Conservation (phyloP, 192 early-diverging fungal genomes). For the Coemansia furcata region DNA sequence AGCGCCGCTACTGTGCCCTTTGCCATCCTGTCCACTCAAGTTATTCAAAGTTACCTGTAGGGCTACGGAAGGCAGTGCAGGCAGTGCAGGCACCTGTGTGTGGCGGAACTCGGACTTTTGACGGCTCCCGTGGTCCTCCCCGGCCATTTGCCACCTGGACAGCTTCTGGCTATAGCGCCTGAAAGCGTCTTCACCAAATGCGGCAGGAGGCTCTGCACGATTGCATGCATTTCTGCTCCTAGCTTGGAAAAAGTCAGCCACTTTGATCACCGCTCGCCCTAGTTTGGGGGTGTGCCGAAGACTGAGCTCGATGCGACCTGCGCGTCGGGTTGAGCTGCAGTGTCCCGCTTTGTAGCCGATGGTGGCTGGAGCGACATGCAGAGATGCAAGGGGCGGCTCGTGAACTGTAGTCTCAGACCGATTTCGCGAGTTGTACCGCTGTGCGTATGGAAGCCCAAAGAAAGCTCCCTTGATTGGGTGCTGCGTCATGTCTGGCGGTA, state of each 20-base stretch:
- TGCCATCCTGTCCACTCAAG: neutral
- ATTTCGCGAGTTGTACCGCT: slow-evolving; percentile 7
- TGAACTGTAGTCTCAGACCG: neutral
- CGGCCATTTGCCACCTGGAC: neutral
- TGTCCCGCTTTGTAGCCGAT: neutral
- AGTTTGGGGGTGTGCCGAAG: slow-evolving; percentile 12
- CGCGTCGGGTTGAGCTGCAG: slow-evolving; percentile 22
- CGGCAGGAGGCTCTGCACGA: slow-evolving; percentile 2
- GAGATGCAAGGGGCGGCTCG: neutral
- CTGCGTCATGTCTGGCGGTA: slow-evolving; percentile 7
- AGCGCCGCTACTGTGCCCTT: neutral
- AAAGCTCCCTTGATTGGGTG: slow-evolving; percentile 18
- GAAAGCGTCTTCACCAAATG: slow-evolving; percentile 7
- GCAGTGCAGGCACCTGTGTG: neutral
- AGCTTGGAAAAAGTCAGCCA: slow-evolving; percentile 20
- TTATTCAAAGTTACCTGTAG: neutral
- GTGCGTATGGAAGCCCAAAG: slow-evolving; percentile 36
- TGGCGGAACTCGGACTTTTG: neutral
- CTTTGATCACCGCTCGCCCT: slow-evolving; percentile 15
- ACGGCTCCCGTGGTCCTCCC: neutral
- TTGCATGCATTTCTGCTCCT: slow-evolving; percentile 5
- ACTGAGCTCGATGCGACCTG: slow-evolving; percentile 26
- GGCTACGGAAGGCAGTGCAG: neutral
- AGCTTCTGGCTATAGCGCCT: slow-evolving; percentile 5
- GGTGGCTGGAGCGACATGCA: neutral